phyloP scores from a whole-genome alignment of 2,329 filamentous ascomycete species.

The Botrytis aclada region DNA sequence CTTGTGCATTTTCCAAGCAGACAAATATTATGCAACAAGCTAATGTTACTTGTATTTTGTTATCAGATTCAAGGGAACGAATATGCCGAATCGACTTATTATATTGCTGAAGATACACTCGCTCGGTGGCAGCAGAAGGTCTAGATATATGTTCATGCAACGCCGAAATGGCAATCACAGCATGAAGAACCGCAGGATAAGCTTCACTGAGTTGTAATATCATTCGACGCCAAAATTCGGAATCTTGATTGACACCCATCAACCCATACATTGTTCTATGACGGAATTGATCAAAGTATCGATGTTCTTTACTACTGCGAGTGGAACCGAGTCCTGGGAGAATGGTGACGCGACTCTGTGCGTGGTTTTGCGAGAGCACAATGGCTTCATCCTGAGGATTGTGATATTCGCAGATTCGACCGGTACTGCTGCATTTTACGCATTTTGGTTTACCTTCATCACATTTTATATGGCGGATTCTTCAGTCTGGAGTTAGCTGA shows the following conservation, averaged over 20 bases:
- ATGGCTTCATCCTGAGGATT: constrained; percentile 11
- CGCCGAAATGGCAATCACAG: constrained; percentile 21
- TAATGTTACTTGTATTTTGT: constrained; percentile 20
- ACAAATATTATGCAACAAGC: constrained; percentile 28
- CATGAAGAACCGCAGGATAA: constrained; percentile 24
- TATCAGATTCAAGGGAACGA: constrained; percentile 1
- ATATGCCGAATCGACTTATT: constrained; percentile 21
- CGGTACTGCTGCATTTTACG: constrained; percentile 19
- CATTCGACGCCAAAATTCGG: constrained; percentile 24
- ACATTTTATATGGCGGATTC: constrained; percentile 26
- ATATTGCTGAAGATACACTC: constrained; percentile 9
- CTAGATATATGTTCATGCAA: constrained; percentile 18
- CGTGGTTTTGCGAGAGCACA: not conserved
- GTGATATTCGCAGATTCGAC: constrained; percentile 22
- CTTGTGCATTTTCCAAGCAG: constrained; percentile 25
- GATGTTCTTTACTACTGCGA: constrained; percentile 22
- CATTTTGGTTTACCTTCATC: constrained; percentile 28
- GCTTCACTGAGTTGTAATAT: constrained; percentile 23
- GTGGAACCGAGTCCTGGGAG: not conserved
- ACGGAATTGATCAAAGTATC: constrained; percentile 24
- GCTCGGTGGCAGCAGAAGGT: not conserved
- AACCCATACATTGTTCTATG: constrained; percentile 18
- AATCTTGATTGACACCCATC: constrained; percentile 20
- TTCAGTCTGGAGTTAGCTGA: constrained; percentile 3
- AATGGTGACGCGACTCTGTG: constrained; percentile 6